Evolutionary conservation across 2,329 filamentous ascomycete species (phyloP).

Genomic region (Mycosphaerella sp.): DNA sequence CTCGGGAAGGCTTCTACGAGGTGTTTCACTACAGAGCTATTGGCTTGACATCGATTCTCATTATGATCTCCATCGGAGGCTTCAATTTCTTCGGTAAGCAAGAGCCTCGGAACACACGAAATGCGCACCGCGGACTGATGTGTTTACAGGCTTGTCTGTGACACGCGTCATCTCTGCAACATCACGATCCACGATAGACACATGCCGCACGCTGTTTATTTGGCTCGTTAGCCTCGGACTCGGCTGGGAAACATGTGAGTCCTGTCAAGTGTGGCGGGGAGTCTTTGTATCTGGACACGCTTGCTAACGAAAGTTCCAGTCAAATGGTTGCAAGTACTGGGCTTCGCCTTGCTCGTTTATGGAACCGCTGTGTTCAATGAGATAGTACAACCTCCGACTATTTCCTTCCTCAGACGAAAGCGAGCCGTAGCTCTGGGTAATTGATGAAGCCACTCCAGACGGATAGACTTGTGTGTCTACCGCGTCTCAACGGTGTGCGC

Average conservation of each 20-base stretch:
- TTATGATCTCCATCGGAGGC: conserved; percentile 96
- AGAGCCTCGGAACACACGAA: no score
- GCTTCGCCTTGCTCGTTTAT: conserved; percentile 86
- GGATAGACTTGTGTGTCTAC: background rate
- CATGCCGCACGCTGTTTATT: conserved; percentile 94
- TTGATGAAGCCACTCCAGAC: background rate
- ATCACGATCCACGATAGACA: conserved; percentile 92
- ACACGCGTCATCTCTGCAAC: conserved; percentile 87
- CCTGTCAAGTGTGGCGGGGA: background rate
- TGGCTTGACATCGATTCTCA: conserved; percentile 70
- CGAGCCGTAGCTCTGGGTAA: conserved; percentile 12
- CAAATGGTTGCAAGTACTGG: conserved; percentile 75
- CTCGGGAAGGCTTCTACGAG: conserved; percentile 75
- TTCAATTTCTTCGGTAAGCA: conserved; percentile 84
- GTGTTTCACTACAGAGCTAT: conserved; percentile 67
- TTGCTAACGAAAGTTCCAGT: background rate
- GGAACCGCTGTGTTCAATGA: conserved; percentile 97
- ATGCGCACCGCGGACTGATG: no score
- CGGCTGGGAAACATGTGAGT: conserved; percentile 94
- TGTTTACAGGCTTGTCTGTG: conserved; percentile 61
- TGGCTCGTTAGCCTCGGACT: conserved; percentile 91
- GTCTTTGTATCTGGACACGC: background rate
- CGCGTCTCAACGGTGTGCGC: conserved; percentile 22
- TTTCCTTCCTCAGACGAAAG: conserved; percentile 28
- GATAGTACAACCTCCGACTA: conserved; percentile 67